Evolutionary conservation across 805 yeast genomes (phyloP), one percentile per base, ranked within the genome.

Genomic region (Schizosaccharomyces lindneri): DNA sequence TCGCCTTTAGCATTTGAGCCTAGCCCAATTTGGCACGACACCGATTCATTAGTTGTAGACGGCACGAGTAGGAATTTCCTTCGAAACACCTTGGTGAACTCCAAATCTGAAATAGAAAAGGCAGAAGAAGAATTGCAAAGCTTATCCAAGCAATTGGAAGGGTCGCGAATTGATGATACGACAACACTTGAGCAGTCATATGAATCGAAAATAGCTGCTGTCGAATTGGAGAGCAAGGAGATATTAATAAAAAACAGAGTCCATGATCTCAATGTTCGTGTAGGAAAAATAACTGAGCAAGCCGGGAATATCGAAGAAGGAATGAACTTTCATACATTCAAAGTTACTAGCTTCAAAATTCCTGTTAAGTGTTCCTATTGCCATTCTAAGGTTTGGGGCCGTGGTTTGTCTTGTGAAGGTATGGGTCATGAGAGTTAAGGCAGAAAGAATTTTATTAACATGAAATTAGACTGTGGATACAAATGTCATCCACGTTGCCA

Each of bases 11-110:
- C 80, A 65, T 93, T 85, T 68, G 79, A 85, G 64, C 96, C 97
- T 1, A 83, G 95, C 31, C 82, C 88, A 39, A 83, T 93, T 55
- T 93, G 98, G 98, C 97, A 90, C 72, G 98, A 93, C 68, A 97
- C 93, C 71, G 95, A 87, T 65, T 74, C 79, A 43, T 76, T 83
- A 64, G 77, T 81, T 1, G 74, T 78, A 4, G 77, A 78, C 55
- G 81, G 79, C 55, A 64, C 66, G 24, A 70, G 72, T 5, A 66
- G 70, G 62, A 65, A 67, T 59, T 69, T 64, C 61, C 65, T 74
- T 60, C 68, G 74, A 21, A 73, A 73, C 39, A 66, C 69, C 61
- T 68, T 73, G 15, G 65, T 67, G 32, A 70, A 71, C 29, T 46
- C 51, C 51, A 68, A 75, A 46, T 19, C 21, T 6, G 51, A 46